These are phyloP conservation scores for Aspergillus flavus DNA, from an alignment of 2,329 filamentous ascomycete genomes.

Conservation along the genomic window DNA sequence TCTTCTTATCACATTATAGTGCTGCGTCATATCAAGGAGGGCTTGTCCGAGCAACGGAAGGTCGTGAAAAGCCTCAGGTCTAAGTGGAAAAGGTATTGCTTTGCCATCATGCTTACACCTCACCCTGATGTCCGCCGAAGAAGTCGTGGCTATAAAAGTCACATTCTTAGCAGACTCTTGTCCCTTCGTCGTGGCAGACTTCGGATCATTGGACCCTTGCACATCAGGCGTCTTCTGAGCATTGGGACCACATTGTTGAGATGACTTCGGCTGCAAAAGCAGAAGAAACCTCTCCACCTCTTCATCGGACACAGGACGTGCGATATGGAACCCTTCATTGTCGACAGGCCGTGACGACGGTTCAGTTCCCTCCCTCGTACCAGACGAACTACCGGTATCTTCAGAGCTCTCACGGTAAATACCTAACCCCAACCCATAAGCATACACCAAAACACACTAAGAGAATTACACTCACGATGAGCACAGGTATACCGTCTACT, in stretches of 20 bases:
- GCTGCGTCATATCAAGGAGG: not conserved
- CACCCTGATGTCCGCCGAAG: not conserved
- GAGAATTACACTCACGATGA: not conserved
- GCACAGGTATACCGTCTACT: slow-evolving; percentile 6
- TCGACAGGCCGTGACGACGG: not conserved
- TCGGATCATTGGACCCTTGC: not conserved
- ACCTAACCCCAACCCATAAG: not conserved
- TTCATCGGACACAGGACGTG: not conserved
- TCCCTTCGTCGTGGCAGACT: not conserved
- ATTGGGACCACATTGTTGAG: not conserved
- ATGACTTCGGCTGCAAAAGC: not conserved
- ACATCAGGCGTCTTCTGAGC: not conserved
- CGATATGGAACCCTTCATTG: not conserved
- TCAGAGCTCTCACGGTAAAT: not conserved
- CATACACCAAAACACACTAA: not conserved
- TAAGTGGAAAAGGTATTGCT: slow-evolving; percentile 14
- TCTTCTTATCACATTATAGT: not conserved
- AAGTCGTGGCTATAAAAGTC: not conserved
- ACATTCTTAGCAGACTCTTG: not conserved
- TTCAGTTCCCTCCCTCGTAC: not conserved
- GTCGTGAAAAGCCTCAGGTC: slow-evolving; percentile 12
- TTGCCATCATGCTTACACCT: slow-evolving; percentile 7
- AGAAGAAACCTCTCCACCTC: not conserved
- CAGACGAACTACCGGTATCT: not conserved
- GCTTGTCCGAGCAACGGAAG: slow-evolving; percentile 8